Evolutionary conservation across 2,329 filamentous ascomycete genomes (phyloP).

Genomic region (Neopestalotiopsis clavispora): DNA sequence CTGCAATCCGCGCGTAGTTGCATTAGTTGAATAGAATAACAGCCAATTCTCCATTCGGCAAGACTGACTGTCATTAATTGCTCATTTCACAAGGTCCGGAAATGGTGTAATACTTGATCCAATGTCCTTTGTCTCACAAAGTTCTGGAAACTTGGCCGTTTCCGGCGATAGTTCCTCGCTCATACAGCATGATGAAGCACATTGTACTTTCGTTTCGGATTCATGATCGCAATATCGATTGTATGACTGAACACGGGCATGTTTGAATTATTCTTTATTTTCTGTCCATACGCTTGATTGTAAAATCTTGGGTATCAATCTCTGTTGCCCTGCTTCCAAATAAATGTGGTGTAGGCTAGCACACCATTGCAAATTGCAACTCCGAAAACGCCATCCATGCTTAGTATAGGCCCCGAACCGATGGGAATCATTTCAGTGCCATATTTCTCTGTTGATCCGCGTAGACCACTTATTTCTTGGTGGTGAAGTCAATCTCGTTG

Average conservation of each 20-base stretch:
- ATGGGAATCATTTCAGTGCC: neutral
- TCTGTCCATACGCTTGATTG: neutral
- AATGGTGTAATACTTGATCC: no score
- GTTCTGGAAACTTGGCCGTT: neutral
- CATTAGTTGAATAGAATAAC: no score
- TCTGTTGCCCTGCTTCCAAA: neutral
- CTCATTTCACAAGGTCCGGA: no score
- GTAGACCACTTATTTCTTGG: conserved; percentile 52
- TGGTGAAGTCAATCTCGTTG: conserved; percentile 88
- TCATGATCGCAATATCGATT: neutral
- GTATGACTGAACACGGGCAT: neutral
- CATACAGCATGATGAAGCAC: neutral
- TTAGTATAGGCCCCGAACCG: neutral
- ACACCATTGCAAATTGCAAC: neutral
- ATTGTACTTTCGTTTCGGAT: no score
- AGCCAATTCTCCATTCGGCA: no score
- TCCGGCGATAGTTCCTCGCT: neutral
- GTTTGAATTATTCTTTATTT: neutral
- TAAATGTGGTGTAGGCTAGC: neutral
- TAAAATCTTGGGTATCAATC: neutral
- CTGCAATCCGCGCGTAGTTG: no score
- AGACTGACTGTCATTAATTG: no score
- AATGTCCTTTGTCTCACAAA: neutral
- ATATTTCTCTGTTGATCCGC: neutral
- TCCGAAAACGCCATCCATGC: neutral